Evolutionary conservation across 768 basidiomycete genomes (phyloP), one percentile per base, ranked within the genome.

Genomic region (Tubosaeta sp.): DNA sequence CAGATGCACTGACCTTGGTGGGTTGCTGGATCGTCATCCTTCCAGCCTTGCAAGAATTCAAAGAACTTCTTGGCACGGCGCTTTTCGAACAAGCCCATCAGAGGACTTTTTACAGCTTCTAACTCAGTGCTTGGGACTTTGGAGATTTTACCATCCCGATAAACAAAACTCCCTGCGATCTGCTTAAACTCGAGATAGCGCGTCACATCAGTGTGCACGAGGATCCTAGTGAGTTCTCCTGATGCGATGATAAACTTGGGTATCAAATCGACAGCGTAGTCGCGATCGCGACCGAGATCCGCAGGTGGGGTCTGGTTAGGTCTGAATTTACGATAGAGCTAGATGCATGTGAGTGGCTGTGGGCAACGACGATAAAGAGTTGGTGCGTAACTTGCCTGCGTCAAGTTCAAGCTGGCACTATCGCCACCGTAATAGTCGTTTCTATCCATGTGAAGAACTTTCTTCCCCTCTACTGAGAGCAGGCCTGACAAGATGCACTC

Each of bases 31-130:
- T 98, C 94, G 0, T 90, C 86, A 62, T 97, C 94, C 70, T 80
- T 91, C 94, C 93, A 98, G 55, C 77, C 79, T 74, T 99, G 96
- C 57, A 99, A 69, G 72, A 94, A 99, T 70, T 90, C 86, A 65
- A 99, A 98, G 77, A 99, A 99, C 68, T 94, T 96, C 81, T 94
- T 96, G 16, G 95, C 95, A 34, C 96, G 78, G 55, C 94, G 78
- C 76, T 99, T 99, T 81, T 99, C 96, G 60, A 98, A 98, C 34
- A 98, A 74, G n/a, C 96, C 96, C 94, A 99, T 98, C 62, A 99
- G 76, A 30, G 94, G 89, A 62, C 90, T 93, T 71, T 73, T 86
- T 51, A 97, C 87, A 9, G 96, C 96, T 75, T 99, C 96, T 77
- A 94, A 85, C 76, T 98, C 94, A 6, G 93, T 97, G 63, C 88